Conservation (phyloP, 78 protist genomes). For the Dictyostelium capitatum region DNA sequence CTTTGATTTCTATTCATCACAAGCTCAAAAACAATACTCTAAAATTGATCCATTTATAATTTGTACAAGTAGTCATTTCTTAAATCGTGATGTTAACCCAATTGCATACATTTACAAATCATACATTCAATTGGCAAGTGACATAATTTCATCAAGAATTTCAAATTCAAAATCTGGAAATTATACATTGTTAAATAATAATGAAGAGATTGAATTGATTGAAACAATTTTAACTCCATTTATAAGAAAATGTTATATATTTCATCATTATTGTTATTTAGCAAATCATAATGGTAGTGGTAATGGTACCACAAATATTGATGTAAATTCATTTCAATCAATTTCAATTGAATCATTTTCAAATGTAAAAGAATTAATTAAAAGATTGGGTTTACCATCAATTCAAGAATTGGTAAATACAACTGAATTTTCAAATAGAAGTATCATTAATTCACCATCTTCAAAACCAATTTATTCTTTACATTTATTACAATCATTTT, state of each 20-base stretch:
- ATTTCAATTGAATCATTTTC: conserved; percentile 26
- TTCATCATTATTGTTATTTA: conserved; percentile 19
- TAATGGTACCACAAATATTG: neutral
- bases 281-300: neutral
- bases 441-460: neutral
- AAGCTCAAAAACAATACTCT: neutral
- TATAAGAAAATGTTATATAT: conserved; percentile 40
- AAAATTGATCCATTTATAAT: conserved; percentile 23
- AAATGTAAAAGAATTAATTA: neutral
- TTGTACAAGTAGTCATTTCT: neutral
- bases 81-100: conserved; percentile 22
- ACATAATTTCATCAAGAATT: neutral
- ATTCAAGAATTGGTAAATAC: neutral
- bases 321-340: neutral
- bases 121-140: neutral
- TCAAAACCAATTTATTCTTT: neutral
- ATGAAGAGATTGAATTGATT: neutral
- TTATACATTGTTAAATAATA: neutral
- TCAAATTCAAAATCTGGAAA: neutral
- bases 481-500: neutral
- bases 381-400: conserved; percentile 14
- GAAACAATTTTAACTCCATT: conserved; percentile 1
- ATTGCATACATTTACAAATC: neutral
- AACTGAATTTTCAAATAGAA: conserved; percentile 1
- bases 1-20: neutral